Percentiles rank a stretch among this genome's conserved stretches.
These are phyloP conservation scores for Kingdonia uniflora DNA, from an alignment of 164 flowering plant species.

Conservation along the genomic window DNA sequence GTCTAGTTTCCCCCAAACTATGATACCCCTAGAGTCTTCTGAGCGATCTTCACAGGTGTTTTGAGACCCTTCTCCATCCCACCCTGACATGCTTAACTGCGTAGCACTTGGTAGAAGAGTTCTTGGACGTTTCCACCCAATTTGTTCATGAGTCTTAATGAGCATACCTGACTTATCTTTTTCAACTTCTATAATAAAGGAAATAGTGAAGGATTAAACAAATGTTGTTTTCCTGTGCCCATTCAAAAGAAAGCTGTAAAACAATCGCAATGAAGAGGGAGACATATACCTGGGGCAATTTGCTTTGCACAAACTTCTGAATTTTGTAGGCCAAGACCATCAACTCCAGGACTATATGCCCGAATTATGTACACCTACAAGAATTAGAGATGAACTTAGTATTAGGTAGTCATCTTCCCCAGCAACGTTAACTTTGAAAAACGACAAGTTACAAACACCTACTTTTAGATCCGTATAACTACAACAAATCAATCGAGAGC, in stretches of 20 bases:
- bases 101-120: background rate
- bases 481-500: too few species aligned
- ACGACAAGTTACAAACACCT: too few species aligned
- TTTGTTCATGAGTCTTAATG: background rate
- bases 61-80: background rate
- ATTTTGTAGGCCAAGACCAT: background rate
- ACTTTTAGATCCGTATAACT: too few species aligned
- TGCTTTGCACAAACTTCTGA: background rate
- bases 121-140: background rate
- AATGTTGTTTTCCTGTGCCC: background rate
- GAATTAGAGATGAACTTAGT: background rate
- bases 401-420: too few species aligned
- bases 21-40: background rate
- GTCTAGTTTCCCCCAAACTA: too few species aligned
- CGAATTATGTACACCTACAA: constrained; percentile 3
- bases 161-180: background rate
- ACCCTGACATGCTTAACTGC: background rate
- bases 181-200: background rate
- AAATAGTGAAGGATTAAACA: background rate
- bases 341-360: background rate
- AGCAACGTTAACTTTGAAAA: too few species aligned
- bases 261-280: background rate
- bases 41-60: too few species aligned
- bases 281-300: background rate
- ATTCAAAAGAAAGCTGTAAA: background rate